Evolutionary conservation across 352 stramenopile species (phyloP), one percentile per base, ranked within the genome.

Genomic region (Elongisporangium anandrum): DNA sequence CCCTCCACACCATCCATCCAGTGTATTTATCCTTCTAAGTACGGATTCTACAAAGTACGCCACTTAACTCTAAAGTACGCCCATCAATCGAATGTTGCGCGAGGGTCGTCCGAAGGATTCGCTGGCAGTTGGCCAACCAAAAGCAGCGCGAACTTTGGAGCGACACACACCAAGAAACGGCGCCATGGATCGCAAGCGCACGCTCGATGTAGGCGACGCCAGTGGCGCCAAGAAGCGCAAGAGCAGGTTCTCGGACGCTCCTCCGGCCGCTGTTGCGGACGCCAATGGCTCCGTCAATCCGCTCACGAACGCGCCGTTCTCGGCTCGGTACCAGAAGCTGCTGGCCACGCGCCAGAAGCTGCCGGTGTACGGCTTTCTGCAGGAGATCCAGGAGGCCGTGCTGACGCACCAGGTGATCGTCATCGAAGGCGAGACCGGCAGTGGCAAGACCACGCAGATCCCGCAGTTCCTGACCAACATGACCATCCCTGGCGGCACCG

Each of bases 381-480:
- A 98, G 53, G 88, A 99, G 66, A 98, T 99, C 74, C 76, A 99
- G 60, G 75, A 88, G 38, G 96, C 96, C 41, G 87, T 99, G 6
- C 88, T 92, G 69, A 86, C 96, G 26, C 86, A 98, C 72, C 91
- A 92, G 59, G 95, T 99, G 22, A 86, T 99, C 39, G 96, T 99
- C 15, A 94, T 99, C 17, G 97, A 99, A 65, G 98, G 97, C 67
- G 97, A 99, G 73, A 99, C 97, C 8, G 98, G 98, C 41, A 96
- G 76, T 57, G 97, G 96, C 57, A 99, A 99, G 75, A 99, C 92
- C 13, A 98, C 94, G 52, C 91, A 98, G 76, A 97, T 97, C 72
- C 95, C 96, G 57, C 96, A 99, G 73, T 98, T 98, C 69, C 73
- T 98, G 48, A 83, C 75, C 34, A 70, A 85, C 24, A 65, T 92